These are phyloP conservation scores for Xylaria sp. DNA, from an alignment of 2,329 filamentous ascomycete genomes.

Conservation along the genomic window DNA sequence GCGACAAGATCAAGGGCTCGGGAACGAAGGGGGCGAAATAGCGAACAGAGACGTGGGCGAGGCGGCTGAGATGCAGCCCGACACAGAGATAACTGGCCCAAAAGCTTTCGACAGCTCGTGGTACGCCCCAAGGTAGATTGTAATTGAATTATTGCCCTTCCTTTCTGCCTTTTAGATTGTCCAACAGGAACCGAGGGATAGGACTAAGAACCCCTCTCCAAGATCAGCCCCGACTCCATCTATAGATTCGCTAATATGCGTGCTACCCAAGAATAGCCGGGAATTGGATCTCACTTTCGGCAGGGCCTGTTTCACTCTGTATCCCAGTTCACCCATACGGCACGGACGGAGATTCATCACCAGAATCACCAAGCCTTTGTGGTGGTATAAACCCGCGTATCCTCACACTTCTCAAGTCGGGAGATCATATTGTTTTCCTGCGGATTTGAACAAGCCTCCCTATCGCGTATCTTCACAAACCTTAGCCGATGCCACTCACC, in stretches of 20 bases:
- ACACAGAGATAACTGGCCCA: background rate
- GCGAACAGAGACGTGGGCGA: slow-evolving; percentile 1
- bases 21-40: background rate
- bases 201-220: slow-evolving; percentile 22
- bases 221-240: slow-evolving; percentile 12
- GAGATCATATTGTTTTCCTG: background rate
- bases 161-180: slow-evolving; percentile 2
- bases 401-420: background rate
- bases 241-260: slow-evolving; percentile 20
- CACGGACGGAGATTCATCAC: background rate
- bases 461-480: background rate
- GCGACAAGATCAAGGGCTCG: background rate
- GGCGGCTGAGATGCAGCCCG: slow-evolving; percentile 1
- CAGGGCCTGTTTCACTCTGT: background rate
- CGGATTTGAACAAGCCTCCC: background rate
- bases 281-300: slow-evolving; percentile 22
- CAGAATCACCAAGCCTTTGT: background rate
- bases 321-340: background rate
- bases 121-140: slow-evolving; percentile 4
- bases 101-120: background rate
- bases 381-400: background rate
- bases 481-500: too few species aligned
- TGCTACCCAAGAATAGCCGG: slow-evolving; percentile 26
- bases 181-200: slow-evolving; percentile 6
- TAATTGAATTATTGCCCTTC: slow-evolving; percentile 6